Percentiles rank a stretch among this genome's conserved stretches.
Conservation (phyloP, 345 rosid genomes). For the Citropsis articulata region DNA sequence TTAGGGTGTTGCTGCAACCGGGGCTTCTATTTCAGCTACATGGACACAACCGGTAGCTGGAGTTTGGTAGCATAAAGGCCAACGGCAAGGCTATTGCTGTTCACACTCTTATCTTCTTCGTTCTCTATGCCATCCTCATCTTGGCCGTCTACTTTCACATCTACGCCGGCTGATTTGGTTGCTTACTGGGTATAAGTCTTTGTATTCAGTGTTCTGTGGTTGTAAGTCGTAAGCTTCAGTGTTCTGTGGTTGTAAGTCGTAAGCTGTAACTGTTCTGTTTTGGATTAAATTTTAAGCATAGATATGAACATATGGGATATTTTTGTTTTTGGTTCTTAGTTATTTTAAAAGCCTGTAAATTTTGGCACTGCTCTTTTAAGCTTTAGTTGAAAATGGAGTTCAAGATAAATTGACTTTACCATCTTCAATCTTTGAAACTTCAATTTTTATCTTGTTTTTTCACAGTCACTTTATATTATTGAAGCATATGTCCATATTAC, state of each 20-base stretch:
- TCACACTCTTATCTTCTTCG: slow-evolving; percentile 85
- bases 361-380: no score
- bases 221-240: background rate
- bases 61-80: slow-evolving; percentile 83
- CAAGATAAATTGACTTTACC: no score
- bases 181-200: background rate
- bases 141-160: slow-evolving; percentile 78
- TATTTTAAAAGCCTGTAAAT: background rate
- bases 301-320: background rate
- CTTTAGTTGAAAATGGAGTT: no score
- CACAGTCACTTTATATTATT: background rate
- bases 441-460: background rate
- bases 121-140: slow-evolving; percentile 66
- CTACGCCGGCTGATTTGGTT: slow-evolving; percentile 56
- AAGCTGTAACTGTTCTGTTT: slow-evolving; percentile 8
- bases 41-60: slow-evolving; percentile 53
- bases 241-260: no score
- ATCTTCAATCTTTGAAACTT: no score
- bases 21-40: slow-evolving; percentile 82
- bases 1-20: slow-evolving; percentile 79
- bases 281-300: background rate
- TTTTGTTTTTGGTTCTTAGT: background rate
- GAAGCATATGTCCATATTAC: no score
- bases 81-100: slow-evolving; percentile 82
- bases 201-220: background rate